phyloP scores from a whole-genome alignment of 768 basidiomycete species.

The Suillus lakei region DNA sequence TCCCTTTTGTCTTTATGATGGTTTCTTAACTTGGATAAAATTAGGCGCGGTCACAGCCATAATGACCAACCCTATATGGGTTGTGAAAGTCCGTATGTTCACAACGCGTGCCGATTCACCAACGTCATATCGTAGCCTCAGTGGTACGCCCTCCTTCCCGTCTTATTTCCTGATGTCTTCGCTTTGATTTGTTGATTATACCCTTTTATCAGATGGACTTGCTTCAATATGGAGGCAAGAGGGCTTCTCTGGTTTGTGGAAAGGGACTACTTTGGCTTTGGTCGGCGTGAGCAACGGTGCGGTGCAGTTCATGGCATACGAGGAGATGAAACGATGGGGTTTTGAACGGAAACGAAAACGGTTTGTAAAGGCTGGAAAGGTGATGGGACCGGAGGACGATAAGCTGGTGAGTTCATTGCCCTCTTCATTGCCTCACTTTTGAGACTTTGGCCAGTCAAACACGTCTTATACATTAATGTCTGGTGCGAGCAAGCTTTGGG shows the following conservation, averaged over 20 bases:
- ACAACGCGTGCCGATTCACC: slow-evolving; percentile 73
- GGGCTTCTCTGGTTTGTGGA: slow-evolving; percentile 81
- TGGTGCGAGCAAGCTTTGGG: slow-evolving; percentile 85
- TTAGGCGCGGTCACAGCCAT: slow-evolving; percentile 92
- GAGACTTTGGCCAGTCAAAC: slow-evolving; percentile 67
- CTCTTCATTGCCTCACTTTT: slow-evolving; percentile 1
- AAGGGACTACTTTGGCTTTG: slow-evolving; percentile 86
- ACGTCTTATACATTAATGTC: slow-evolving; percentile 91
- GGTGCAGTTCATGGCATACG: slow-evolving; percentile 94
- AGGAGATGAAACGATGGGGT: slow-evolving; percentile 92
- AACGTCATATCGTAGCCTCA: slow-evolving; percentile 77
- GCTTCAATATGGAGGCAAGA: slow-evolving; percentile 71
- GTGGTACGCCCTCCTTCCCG: slow-evolving; percentile 49
- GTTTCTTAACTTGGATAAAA: slow-evolving; percentile 19
- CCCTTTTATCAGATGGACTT: slow-evolving; percentile 61
- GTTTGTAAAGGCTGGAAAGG: slow-evolving; percentile 61
- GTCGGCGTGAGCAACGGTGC: slow-evolving; percentile 95
- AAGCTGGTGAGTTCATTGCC: slow-evolving; percentile 69
- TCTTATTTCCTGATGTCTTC: neutral
- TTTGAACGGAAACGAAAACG: slow-evolving; percentile 76
- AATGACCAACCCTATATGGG: slow-evolving; percentile 97
- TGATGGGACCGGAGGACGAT: slow-evolving; percentile 76
- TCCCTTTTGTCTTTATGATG: slow-evolving; percentile 13
- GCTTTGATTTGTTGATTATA: neutral
- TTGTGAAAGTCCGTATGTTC: slow-evolving; percentile 97